These are phyloP conservation scores for Bondarzewia mesenterica DNA, from an alignment of 1,284 basidiomycete genomes.

Conservation along the genomic window DNA sequence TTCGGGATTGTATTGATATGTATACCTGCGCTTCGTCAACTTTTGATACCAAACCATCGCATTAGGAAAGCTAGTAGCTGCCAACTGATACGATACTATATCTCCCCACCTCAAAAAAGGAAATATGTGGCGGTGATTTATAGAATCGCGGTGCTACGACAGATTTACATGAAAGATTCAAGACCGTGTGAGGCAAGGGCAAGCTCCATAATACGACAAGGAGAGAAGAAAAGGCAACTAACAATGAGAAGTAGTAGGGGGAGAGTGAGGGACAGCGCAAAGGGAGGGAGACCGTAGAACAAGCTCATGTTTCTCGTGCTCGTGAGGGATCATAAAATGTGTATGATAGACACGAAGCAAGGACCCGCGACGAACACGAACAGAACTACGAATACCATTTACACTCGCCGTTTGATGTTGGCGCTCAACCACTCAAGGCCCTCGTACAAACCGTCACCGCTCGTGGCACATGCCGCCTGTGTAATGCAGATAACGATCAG, in stretches of 20 bases:
- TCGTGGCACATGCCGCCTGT: constrained; percentile 95
- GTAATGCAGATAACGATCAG: constrained; percentile 10
- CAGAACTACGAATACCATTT: constrained; percentile 24
- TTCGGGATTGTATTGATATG: background rate
- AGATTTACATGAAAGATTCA: constrained; percentile 6
- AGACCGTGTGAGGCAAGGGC: constrained; percentile 1
- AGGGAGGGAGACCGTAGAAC: too few relatives aligned
- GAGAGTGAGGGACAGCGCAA: constrained; percentile 3
- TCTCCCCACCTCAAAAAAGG: too few relatives aligned
- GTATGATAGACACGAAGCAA: constrained; percentile 10
- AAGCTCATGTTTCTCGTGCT: constrained; percentile 32
- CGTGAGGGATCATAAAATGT: constrained; percentile 39
- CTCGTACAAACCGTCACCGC: constrained; percentile 98
- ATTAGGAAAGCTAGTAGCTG: constrained; percentile 9
- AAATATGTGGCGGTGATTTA: background rate
- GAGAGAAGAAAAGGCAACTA: constrained; percentile 9
- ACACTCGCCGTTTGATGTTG: constrained; percentile 81
- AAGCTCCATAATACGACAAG: constrained; percentile 12
- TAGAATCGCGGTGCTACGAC: constrained; percentile 3
- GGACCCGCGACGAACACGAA: constrained; percentile 31
- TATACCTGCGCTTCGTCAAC: background rate
- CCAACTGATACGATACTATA: too few relatives aligned
- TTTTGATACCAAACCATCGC: background rate
- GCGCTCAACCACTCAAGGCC: constrained; percentile 93
- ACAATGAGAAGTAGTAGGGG: constrained; percentile 9